Evolutionary conservation across 2,329 filamentous ascomycete genomes (phyloP).

Genomic region (Fusarium marasasianum): DNA sequence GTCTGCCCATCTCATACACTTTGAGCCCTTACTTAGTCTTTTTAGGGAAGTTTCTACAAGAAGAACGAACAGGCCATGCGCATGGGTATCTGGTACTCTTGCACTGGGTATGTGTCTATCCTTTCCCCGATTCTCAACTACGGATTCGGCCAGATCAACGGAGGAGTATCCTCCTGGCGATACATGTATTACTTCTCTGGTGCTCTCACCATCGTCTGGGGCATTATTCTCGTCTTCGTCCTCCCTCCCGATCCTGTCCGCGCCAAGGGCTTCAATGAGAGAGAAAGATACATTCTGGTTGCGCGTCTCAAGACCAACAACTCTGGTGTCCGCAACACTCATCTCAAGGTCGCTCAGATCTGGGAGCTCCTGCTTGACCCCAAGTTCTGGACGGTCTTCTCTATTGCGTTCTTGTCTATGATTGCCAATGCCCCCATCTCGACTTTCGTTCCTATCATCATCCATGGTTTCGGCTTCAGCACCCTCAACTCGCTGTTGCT

Average conservation of each 20-base stretch:
- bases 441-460: constrained; percentile 57
- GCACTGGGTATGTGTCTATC: constrained; percentile 55
- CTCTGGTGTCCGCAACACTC: constrained; percentile 53
- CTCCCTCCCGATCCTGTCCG: constrained; percentile 53
- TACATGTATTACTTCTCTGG: constrained; percentile 45
- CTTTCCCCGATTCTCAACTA: constrained; percentile 60
- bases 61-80: constrained; percentile 53
- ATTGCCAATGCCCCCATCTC: constrained; percentile 57
- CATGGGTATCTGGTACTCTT: constrained; percentile 54
- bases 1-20: accelerated
- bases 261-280: constrained; percentile 43
- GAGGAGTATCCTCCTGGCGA: constrained; percentile 45
- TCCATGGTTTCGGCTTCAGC: constrained; percentile 55
- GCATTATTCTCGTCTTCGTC: constrained; percentile 49
- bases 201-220: constrained; percentile 53
- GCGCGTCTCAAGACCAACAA: constrained; percentile 46
- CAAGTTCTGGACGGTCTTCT: constrained; percentile 54
- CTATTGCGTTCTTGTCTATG: constrained; percentile 49
- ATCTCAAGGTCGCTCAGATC: constrained; percentile 56
- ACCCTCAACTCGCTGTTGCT: constrained; percentile 55
- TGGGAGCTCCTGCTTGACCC: constrained; percentile 47
- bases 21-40: not conserved
- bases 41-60: constrained; percentile 49
- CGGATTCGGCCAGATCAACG: constrained; percentile 55
- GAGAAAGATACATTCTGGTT: constrained; percentile 44